Conservation (phyloP, 192 early-diverging fungal genomes). For the Rhizophagus sp. region DNA sequence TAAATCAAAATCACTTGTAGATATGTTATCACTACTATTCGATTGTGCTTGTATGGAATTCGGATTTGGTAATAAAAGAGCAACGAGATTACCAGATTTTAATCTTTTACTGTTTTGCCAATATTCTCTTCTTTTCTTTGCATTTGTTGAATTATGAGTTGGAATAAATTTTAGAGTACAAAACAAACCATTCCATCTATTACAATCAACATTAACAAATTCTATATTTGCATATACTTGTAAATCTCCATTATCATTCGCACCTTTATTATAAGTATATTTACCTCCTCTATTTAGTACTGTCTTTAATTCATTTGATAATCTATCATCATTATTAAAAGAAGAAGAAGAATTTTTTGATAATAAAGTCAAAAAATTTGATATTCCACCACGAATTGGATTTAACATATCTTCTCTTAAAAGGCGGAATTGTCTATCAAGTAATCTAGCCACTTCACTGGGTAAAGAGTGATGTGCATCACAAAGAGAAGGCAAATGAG, state of each 20-base stretch:
- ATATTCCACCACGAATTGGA: slow-evolving; percentile 44
- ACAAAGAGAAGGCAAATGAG: slow-evolving; percentile 46
- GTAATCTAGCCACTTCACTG: slow-evolving; percentile 42
- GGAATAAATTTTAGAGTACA: slow-evolving; percentile 35
- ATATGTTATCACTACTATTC: no score
- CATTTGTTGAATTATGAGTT: not conserved
- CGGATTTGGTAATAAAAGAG: slow-evolving; percentile 34
- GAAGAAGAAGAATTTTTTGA: not conserved
- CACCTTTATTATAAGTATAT: no score
- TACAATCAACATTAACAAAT: slow-evolving; percentile 34
- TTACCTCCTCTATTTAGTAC: not conserved
- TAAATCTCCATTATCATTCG: slow-evolving; percentile 25
- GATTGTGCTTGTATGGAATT: not conserved
- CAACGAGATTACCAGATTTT: slow-evolving; percentile 46
- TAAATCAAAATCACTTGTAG: not conserved
- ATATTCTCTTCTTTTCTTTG: slow-evolving; percentile 37
- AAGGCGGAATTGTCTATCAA: slow-evolving; percentile 63
- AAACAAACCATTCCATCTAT: slow-evolving; percentile 29
- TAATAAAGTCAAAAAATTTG: slow-evolving; percentile 39
- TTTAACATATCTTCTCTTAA: slow-evolving; percentile 60
- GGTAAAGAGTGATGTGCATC: slow-evolving; percentile 47
- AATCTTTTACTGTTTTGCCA: slow-evolving; percentile 48
- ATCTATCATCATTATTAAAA: slow-evolving; percentile 16
- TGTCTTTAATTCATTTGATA: not conserved
- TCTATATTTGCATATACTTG: slow-evolving; percentile 45